Conservation (phyloP, 164 flowering plant species). For the Macadamia integrifolia region DNA sequence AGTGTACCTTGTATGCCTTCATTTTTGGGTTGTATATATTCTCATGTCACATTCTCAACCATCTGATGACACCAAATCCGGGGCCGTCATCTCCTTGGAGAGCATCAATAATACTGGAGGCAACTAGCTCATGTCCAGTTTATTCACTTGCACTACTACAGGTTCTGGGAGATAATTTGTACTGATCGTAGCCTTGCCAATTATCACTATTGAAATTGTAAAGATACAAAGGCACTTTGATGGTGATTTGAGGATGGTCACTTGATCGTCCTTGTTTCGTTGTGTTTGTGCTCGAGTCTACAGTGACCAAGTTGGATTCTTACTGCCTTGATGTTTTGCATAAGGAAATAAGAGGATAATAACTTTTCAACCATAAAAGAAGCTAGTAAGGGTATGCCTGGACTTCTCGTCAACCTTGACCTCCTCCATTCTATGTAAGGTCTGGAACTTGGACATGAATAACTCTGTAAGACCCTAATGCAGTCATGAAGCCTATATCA, state of each 20-base stretch:
- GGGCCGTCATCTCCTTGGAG: constrained; percentile 75
- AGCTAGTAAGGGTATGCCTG: no score
- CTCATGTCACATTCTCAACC: constrained; percentile 54
- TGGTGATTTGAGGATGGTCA: neutral
- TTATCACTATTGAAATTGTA: neutral
- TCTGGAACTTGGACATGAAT: no score
- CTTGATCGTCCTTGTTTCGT: neutral
- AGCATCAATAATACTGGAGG: constrained; percentile 61
- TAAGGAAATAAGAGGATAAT: no score
- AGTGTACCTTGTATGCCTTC: constrained; percentile 73
- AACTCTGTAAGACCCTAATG: no score
- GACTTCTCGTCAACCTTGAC: no score
- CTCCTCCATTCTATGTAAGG: no score
- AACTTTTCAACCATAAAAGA: no score
- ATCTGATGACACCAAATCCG: constrained; percentile 44
- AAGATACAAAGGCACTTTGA: neutral
- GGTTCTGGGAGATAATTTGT: neutral
- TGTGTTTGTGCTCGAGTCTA: no score
- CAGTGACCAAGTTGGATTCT: no score
- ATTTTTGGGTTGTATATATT: constrained; percentile 84
- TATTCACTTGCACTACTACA: neutral
- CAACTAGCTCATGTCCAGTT: constrained; percentile 16
- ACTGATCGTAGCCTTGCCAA: neutral
- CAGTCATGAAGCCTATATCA: no score
- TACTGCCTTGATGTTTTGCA: no score